Evolutionary conservation across 495 filamentous ascomycete species (phyloP), one percentile per base, ranked within the genome.

Genomic region (Annulohypoxylon moriforme): DNA sequence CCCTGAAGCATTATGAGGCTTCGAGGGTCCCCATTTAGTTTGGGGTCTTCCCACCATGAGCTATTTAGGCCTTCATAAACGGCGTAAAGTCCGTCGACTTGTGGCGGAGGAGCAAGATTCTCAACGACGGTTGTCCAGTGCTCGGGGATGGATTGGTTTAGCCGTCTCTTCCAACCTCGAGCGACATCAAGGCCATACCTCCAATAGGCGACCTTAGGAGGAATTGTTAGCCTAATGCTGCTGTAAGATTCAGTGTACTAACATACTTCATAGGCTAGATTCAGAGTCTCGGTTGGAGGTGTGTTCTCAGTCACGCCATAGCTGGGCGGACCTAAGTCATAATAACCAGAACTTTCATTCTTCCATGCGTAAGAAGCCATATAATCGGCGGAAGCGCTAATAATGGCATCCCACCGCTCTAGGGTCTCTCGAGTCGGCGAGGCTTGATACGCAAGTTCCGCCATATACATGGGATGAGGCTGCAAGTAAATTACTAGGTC

Each of bases 281-380:
- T 83, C 0, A 78, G 52, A 9, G 80, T 79, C 14, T 69, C 67
- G n/a, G 77, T 74, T 7, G 81, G 81, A 40, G 76, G 75, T 6
- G 80, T 82, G 68, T 80, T 82, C 53, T 83, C 80, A 1, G 76
- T 78, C 27, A 81, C 81, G 1, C 80, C 79, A 52, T 83, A 83
- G 53, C 79, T 79, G 33, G 81, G 81, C 10, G 81, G 81, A 0
- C 81, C 81, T 20, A 83, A 77, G 62, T 83, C 81, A 60, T 79
- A 83, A 11, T 73, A 67, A 4, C 76, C 68, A 9, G 80, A 80
- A 0, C 79, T 73, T 25, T 72, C 67, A 53, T 83, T 83, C 65
- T 74, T 82, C 69, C 70, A 83, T 1, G 80, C 81, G 53, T 80
- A 82, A 1, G 74, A 78, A 6, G 71, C 77, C 81, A 83, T 83